These are phyloP conservation scores for Claviceps quebecensis DNA, from an alignment of 2,329 filamentous ascomycete species.

Conservation along the genomic window DNA sequence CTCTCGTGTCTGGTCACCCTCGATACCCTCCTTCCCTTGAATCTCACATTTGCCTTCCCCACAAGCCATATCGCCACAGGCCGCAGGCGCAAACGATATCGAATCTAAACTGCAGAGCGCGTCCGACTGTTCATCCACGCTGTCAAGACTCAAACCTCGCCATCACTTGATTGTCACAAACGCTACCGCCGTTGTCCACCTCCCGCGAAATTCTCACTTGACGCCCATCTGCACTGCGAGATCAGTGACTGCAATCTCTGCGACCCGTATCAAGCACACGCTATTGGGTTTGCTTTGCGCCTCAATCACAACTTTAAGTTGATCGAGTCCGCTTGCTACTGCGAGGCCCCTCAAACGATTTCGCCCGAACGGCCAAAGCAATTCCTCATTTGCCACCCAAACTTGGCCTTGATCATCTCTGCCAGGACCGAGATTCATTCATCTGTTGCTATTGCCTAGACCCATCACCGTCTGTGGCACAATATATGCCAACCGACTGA, in stretches of 20 bases:
- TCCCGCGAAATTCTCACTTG: not conserved
- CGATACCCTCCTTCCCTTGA: not conserved
- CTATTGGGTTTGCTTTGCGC: not conserved
- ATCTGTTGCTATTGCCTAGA: too few relatives aligned
- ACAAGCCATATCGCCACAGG: not conserved
- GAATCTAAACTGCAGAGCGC: not conserved
- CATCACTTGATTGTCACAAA: not conserved
- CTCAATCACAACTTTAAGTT: not conserved
- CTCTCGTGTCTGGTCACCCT: conserved; percentile 1
- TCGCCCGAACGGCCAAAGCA: not conserved
- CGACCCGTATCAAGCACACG: not conserved
- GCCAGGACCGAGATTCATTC: too few relatives aligned
- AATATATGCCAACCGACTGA: too few relatives aligned
- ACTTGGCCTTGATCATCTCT: not conserved
- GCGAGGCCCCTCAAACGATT: not conserved
- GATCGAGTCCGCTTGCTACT: not conserved
- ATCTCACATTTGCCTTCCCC: not conserved
- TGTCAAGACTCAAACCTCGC: not conserved
- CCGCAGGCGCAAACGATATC: not conserved
- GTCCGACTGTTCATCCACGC: not conserved
- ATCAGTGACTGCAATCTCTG: not conserved
- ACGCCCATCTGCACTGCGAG: not conserved
- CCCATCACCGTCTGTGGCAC: too few relatives aligned
- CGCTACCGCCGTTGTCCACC: not conserved
- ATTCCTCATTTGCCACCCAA: not conserved